These are phyloP conservation scores for Krasilnikovozyma curviuscula DNA, from an alignment of 768 basidiomycete species.

Conservation along the genomic window DNA sequence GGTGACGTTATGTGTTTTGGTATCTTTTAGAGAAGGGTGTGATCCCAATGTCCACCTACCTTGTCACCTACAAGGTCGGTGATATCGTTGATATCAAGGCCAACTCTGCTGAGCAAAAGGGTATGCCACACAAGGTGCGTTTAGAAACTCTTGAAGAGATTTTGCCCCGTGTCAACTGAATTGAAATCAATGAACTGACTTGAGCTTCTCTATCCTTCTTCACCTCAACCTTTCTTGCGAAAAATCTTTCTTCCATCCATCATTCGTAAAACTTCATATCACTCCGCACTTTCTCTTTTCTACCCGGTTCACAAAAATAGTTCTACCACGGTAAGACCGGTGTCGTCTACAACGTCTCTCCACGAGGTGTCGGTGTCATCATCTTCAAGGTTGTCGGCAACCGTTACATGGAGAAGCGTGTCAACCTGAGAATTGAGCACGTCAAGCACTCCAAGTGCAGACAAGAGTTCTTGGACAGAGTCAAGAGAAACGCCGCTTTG, in stretches of 20 bases:
- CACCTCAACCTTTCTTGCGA: background rate
- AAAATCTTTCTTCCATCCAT: background rate
- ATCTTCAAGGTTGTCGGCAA: slow-evolving; percentile 97
- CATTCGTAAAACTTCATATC: background rate
- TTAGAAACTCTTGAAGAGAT: background rate
- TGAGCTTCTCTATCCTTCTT: background rate
- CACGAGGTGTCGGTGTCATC: slow-evolving; percentile 83
- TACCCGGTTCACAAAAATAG: no score
- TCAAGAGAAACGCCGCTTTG: slow-evolving; percentile 70
- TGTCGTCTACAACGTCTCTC: slow-evolving; percentile 95
- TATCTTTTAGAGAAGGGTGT: slow-evolving; percentile 57
- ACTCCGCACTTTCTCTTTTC: background rate
- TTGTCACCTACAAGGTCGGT: slow-evolving; percentile 80
- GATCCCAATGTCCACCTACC: slow-evolving; percentile 76
- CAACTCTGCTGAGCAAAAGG: slow-evolving; percentile 97
- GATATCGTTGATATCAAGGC: slow-evolving; percentile 99
- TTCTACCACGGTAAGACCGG: slow-evolving; percentile 65
- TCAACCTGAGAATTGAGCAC: slow-evolving; percentile 45
- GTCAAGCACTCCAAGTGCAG: slow-evolving; percentile 14
- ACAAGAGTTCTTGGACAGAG: slow-evolving; percentile 79
- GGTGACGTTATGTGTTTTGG: background rate
- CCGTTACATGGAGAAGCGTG: slow-evolving; percentile 97
- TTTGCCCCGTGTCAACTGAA: background rate
- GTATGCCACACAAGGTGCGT: slow-evolving; percentile 98
- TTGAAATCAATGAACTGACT: background rate